Percentiles rank a stretch among this genome's conserved stretches.
phyloP scores from a whole-genome alignment of 805 yeast species.

The Saturnispora ahearnii region DNA sequence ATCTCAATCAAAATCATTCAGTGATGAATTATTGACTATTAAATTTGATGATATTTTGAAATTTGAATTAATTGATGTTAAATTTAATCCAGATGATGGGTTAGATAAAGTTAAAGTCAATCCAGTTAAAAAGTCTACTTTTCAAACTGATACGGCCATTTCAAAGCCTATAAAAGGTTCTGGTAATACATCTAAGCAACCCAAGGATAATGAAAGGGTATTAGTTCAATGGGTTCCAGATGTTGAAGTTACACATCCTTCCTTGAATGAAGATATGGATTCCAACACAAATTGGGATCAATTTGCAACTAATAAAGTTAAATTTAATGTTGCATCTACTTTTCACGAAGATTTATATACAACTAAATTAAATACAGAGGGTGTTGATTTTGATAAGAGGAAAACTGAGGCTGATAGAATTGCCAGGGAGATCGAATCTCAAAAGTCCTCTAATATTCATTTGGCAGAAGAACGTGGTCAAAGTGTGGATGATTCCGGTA shows the following conservation, averaged over 20 bases:
- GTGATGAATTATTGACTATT: constrained; percentile 9
- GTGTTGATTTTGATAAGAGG: constrained; percentile 63
- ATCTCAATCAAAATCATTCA: constrained; percentile 7
- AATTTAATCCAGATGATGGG: not conserved
- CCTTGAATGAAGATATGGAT: constrained; percentile 30
- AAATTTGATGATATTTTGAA: constrained; percentile 12
- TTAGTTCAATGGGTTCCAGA: constrained; percentile 84
- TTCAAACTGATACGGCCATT: constrained; percentile 83
- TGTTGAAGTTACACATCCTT: constrained; percentile 19
- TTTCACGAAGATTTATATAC: constrained; percentile 85
- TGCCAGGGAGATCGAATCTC: constrained; percentile 77
- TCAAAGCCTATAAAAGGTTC: constrained; percentile 31
- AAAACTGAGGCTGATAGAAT: constrained; percentile 63
- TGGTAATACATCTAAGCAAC: constrained; percentile 9
- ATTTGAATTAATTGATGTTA: not conserved
- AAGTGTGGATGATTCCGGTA: constrained; percentile 66
- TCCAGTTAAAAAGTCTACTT: constrained; percentile 23
- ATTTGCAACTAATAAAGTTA: constrained; percentile 80
- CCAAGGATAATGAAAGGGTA: constrained; percentile 50
- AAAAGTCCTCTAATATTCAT: constrained; percentile 58
- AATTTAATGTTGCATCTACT: constrained; percentile 80
- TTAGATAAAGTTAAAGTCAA: not conserved
- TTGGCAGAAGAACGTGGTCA: constrained; percentile 88
- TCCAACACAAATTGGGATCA: constrained; percentile 65
- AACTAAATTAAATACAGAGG: constrained; percentile 57